phyloP scores from a whole-genome alignment of 2,329 filamentous ascomycete species.

The Fusarium annulatum region DNA sequence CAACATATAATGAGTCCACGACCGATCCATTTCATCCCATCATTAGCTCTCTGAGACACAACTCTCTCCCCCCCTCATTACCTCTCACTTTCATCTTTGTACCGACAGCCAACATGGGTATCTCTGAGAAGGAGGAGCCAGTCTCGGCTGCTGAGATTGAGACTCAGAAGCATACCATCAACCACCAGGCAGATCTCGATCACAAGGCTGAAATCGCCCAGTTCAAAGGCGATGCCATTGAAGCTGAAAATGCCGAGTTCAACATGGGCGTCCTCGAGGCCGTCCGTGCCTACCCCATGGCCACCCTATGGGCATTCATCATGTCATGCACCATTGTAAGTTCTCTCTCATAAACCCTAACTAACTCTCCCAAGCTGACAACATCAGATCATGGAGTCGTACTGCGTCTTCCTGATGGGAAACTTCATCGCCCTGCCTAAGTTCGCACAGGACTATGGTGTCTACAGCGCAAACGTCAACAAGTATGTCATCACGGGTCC shows the following conservation, averaged over 20 bases:
- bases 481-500: slow-evolving; percentile 47
- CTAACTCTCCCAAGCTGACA: not conserved
- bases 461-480: slow-evolving; percentile 38
- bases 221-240: slow-evolving; percentile 2
- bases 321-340: not conserved
- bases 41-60: not conserved
- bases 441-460: slow-evolving; percentile 54
- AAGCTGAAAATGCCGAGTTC: slow-evolving; percentile 3
- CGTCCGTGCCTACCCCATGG: not conserved
- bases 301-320: not conserved
- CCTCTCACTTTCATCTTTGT: not conserved
- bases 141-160: not conserved
- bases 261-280: slow-evolving; percentile 2
- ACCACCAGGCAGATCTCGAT: not conserved
- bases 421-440: slow-evolving; percentile 57
- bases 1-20: not conserved
- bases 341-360: accelerated
- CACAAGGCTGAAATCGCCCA: not conserved
- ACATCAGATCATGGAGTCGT: slow-evolving; percentile 60
- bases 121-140: not conserved
- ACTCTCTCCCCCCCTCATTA: not conserved
- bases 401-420: slow-evolving; percentile 60
- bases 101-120: not conserved
- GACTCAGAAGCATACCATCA: not conserved
- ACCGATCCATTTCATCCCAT: not conserved